Evolutionary conservation across 441 rosid genomes (phyloP).

Genomic region (Pelargonium myrrhifolium): DNA sequence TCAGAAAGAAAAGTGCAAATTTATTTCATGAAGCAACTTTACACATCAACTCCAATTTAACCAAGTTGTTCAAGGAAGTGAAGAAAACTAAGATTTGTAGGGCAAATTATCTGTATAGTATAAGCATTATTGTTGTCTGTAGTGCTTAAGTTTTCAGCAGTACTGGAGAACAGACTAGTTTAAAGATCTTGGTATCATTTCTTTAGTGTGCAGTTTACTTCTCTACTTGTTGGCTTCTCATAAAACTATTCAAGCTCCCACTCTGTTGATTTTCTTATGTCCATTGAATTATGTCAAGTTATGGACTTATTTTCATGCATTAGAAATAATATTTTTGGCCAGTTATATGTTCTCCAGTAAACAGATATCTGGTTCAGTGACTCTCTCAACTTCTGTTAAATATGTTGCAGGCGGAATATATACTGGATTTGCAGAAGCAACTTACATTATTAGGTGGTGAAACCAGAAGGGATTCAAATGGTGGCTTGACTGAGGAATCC

Average conservation of each 20-base stretch:
- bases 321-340: not conserved
- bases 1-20: not conserved
- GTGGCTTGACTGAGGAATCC: constrained; percentile 48
- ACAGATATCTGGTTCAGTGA: not conserved
- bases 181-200: not conserved
- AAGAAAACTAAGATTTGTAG: not conserved
- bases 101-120: not conserved
- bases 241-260: not conserved
- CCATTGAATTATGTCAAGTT: not conserved
- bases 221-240: not conserved
- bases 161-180: not conserved
- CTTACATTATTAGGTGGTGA: constrained; percentile 75
- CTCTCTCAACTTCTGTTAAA: not conserved
- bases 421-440: constrained; percentile 88
- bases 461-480: constrained; percentile 53
- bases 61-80: not conserved
- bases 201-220: not conserved
- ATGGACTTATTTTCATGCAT: not conserved
- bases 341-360: not conserved
- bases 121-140: not conserved
- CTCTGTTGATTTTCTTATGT: not conserved
- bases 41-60: not conserved
- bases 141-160: not conserved
- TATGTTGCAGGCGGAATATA: constrained; percentile 61
- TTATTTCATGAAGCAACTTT: not conserved